phyloP scores from a whole-genome alignment of 2,329 filamentous ascomycete genomes.

The Cladosporium velox region DNA sequence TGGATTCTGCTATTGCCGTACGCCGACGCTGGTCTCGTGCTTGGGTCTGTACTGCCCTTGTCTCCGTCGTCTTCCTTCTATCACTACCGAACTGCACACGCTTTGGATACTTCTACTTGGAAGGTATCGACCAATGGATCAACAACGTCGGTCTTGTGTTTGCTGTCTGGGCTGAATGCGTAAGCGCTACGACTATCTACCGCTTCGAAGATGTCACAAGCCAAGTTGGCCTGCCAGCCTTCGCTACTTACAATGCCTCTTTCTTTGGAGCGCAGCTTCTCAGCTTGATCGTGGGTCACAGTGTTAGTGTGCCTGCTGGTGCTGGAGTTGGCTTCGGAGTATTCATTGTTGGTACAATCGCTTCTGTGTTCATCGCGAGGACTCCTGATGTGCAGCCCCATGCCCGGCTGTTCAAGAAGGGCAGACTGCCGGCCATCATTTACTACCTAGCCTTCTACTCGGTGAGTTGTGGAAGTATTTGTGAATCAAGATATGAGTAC shows the following conservation, averaged over 20 bases:
- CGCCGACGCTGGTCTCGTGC: conserved; percentile 42
- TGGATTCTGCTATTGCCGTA: conserved; percentile 52
- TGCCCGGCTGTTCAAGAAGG: conserved; percentile 13
- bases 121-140: conserved; percentile 58
- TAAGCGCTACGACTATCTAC: conserved; percentile 56
- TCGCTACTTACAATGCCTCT: conserved; percentile 51
- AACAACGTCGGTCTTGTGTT: conserved; percentile 59
- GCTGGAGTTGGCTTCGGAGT: conserved; percentile 52
- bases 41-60: conserved; percentile 53
- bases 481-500: not conserved
- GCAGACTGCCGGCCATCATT: conserved; percentile 36
- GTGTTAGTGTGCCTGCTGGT: conserved; percentile 33
- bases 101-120: conserved; percentile 58
- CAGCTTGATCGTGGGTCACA: conserved; percentile 55
- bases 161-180: conserved; percentile 56
- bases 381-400: conserved; percentile 19
- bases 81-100: conserved; percentile 60
- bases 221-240: conserved; percentile 49
- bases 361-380: conserved; percentile 31
- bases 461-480: conserved; percentile 41
- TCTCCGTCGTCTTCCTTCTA: conserved; percentile 55
- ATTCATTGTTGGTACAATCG: conserved; percentile 46
- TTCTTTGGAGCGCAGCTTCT: conserved; percentile 57
- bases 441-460: conserved; percentile 62
- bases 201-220: conserved; percentile 52